These are phyloP conservation scores for Phytophthora palmivora DNA, from an alignment of 352 stramenopile species.

Conservation along the genomic window DNA sequence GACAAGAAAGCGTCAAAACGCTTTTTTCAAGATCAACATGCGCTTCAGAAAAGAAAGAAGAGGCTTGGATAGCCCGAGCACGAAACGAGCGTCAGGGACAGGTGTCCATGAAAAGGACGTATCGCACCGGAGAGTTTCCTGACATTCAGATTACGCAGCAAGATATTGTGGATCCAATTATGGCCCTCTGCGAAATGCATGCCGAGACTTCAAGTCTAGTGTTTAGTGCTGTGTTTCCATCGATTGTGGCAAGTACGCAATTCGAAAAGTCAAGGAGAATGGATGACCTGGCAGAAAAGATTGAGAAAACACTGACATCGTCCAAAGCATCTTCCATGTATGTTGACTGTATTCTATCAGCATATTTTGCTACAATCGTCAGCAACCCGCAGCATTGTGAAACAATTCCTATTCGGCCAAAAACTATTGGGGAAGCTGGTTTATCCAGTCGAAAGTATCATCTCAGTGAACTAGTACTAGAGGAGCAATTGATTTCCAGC, in stretches of 20 bases:
- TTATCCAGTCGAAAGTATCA: conserved; percentile 66
- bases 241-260: conserved; percentile 43
- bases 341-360: conserved; percentile 50
- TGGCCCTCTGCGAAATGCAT: conserved; percentile 66
- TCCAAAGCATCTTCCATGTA: conserved; percentile 41
- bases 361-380: conserved; percentile 55
- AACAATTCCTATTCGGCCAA: conserved; percentile 44
- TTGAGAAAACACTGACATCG: conserved; percentile 30
- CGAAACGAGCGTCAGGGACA: conserved; percentile 54
- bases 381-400: conserved; percentile 40
- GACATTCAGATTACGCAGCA: conserved; percentile 81
- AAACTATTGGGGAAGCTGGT: conserved; percentile 56
- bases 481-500: conserved; percentile 66
- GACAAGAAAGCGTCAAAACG: conserved; percentile 44
- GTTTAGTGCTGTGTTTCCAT: conserved; percentile 54
- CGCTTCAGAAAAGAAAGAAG: conserved; percentile 60
- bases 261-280: conserved; percentile 38
- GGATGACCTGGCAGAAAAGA: conserved; percentile 16
- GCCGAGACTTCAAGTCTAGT: conserved; percentile 47
- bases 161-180: conserved; percentile 75
- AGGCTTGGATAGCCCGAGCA: conserved; percentile 59
- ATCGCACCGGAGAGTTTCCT: conserved; percentile 73
- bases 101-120: conserved; percentile 73
- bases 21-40: conserved; percentile 75
- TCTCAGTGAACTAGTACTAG: conserved; percentile 66